Percentiles rank a stretch among this genome's conserved stretches.
These are phyloP conservation scores for Chaetoceros tenuissimus DNA, from an alignment of 108 stramenopile species.

Conservation along the genomic window DNA sequence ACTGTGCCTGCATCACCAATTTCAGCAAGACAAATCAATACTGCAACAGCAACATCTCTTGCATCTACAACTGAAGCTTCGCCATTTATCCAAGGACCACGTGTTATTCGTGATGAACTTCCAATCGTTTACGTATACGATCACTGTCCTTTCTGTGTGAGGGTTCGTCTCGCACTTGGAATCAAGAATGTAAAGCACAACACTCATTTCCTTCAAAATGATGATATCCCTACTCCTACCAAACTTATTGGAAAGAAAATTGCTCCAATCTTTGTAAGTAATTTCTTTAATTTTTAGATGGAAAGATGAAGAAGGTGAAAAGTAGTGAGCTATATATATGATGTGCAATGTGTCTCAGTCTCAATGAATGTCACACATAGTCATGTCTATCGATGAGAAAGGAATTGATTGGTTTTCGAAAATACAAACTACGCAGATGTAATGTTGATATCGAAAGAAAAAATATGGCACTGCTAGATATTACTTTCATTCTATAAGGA, in stretches of 20 bases:
- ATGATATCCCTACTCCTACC: conserved; percentile 88
- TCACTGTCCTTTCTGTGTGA: conserved; percentile 97
- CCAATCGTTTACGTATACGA: conserved; percentile 92
- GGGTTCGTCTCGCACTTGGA: conserved; percentile 88
- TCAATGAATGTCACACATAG: background rate
- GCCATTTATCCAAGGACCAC: conserved; percentile 1
- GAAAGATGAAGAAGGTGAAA: background rate
- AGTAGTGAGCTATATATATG: no score
- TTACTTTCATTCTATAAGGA: background rate
- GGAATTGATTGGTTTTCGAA: conserved; percentile 1
- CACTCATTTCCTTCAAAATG: conserved; percentile 85
- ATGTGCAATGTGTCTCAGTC: background rate
- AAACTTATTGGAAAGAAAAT: conserved; percentile 92
- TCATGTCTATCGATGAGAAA: background rate
- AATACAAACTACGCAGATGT: background rate
- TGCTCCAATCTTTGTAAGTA: conserved; percentile 90
- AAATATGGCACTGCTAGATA: background rate
- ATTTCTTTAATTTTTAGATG: background rate
- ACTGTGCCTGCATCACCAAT: background rate
- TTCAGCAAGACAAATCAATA: no score
- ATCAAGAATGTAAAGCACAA: conserved; percentile 89
- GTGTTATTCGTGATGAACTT: conserved; percentile 37
- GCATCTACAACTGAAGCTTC: background rate
- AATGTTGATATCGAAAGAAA: background rate
- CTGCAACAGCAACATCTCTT: background rate